These are phyloP conservation scores for Penicillium sp. DNA, from an alignment of 2,329 filamentous ascomycete genomes.

Conservation along the genomic window DNA sequence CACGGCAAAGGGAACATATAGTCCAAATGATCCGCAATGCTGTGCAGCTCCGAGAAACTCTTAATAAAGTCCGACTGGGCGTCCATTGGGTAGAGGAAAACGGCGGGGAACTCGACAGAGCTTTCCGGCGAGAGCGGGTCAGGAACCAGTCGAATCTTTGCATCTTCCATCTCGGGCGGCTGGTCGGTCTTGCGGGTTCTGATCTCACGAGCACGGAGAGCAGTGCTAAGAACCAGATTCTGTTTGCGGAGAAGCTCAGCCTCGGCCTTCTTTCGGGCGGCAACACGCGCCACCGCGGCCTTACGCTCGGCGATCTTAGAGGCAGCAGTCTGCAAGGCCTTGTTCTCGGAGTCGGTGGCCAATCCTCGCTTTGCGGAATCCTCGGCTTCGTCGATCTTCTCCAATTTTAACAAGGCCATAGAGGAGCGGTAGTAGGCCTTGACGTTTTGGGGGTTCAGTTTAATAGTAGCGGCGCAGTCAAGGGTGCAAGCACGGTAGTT, in stretches of 20 bases:
- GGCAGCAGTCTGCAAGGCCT: constrained; percentile 61
- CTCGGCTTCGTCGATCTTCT: constrained; percentile 74
- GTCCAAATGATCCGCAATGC: constrained; percentile 71
- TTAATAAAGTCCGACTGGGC: constrained; percentile 90
- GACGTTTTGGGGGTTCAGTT: constrained; percentile 74
- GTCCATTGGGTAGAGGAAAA: constrained; percentile 81
- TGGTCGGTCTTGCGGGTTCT: constrained; percentile 63
- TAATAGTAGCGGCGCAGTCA: constrained; percentile 78
- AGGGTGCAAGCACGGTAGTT: constrained; percentile 86
- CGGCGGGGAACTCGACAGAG: constrained; percentile 70
- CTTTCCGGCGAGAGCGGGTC: constrained; percentile 73
- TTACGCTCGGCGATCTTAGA: constrained; percentile 63
- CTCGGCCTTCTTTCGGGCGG: constrained; percentile 56
- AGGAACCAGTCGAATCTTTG: constrained; percentile 65
- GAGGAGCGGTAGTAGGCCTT: constrained; percentile 91
- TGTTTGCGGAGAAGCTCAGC: constrained; percentile 51
- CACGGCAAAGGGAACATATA: constrained; percentile 89
- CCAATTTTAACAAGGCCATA: constrained; percentile 72
- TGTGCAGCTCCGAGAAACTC: constrained; percentile 74
- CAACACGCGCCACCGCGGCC: constrained; percentile 55
- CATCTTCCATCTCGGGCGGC: constrained; percentile 86
- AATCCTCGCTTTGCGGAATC: constrained; percentile 76
- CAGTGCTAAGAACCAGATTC: constrained; percentile 62
- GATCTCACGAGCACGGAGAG: constrained; percentile 70
- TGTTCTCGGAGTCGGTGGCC: constrained; percentile 68